Evolutionary conservation across 2,329 filamentous ascomycete species (phyloP).

Genomic region (Emmonsiellopsis sp.): DNA sequence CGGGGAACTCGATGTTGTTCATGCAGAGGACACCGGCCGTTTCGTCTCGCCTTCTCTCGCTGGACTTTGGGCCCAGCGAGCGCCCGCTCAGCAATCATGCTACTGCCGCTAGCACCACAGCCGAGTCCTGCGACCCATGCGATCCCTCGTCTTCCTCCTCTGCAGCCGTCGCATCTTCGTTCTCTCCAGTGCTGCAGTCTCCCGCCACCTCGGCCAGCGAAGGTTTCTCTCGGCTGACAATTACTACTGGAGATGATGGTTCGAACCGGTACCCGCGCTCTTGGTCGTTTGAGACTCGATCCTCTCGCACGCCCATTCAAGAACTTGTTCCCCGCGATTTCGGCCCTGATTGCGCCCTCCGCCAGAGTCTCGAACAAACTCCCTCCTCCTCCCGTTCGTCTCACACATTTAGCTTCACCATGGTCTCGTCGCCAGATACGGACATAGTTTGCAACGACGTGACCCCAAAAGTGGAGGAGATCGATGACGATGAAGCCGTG

Average conservation of each 20-base stretch:
- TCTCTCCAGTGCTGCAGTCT: conserved; percentile 1
- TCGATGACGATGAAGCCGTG: conserved; percentile 33
- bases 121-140: background rate
- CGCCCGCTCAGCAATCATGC: conserved; percentile 11
- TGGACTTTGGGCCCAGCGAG: conserved; percentile 11
- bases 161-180: background rate
- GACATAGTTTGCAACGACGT: conserved; percentile 25
- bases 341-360: conserved; percentile 8
- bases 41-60: conserved; percentile 14
- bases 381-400: conserved; percentile 12
- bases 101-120: conserved; percentile 13
- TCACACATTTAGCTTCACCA: conserved; percentile 17
- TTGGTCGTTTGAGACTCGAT: conserved; percentile 10
- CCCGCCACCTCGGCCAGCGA: conserved; percentile 19
- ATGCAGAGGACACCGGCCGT: conserved; percentile 26
- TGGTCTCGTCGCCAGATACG: conserved; percentile 15
- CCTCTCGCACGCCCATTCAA: conserved; percentile 1
- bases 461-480: conserved; percentile 46
- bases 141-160: background rate
- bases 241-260: conserved; percentile 25
- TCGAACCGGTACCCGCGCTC: conserved; percentile 22
- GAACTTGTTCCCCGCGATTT: background rate
- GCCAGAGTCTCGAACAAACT: conserved; percentile 10
- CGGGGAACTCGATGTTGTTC: conserved; percentile 27
- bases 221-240: conserved; percentile 21